phyloP scores from a whole-genome alignment of 1,284 basidiomycete species.

The Cutaneotrichosporon sp. region DNA sequence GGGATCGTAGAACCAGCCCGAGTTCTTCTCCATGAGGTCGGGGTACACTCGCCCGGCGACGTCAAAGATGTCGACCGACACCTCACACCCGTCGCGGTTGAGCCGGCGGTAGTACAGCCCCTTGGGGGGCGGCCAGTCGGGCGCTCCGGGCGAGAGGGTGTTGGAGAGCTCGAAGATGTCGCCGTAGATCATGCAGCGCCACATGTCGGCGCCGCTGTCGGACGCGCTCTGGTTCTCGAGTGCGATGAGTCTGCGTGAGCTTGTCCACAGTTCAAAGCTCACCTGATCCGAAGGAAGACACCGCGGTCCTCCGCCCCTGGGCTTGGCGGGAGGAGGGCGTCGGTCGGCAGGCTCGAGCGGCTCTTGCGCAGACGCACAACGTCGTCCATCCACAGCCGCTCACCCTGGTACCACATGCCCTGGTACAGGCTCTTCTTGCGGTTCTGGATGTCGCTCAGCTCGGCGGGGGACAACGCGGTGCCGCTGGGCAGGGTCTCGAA shows the following conservation, averaged over 20 bases:
- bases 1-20: constrained; percentile 15
- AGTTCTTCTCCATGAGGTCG: constrained; percentile 34
- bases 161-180: constrained; percentile 38
- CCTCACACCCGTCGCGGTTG: constrained; percentile 32
- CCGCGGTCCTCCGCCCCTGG: constrained; percentile 27
- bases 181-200: constrained; percentile 42
- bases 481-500: constrained; percentile 28
- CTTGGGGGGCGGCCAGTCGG: constrained; percentile 22
- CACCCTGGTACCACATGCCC: constrained; percentile 83
- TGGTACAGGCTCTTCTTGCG: constrained; percentile 55
- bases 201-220: constrained; percentile 13
- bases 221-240: constrained; percentile 1
- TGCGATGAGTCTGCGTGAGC: constrained; percentile 10
- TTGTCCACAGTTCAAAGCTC: constrained; percentile 1
- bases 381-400: constrained; percentile 84
- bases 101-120: constrained; percentile 36
- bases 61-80: constrained; percentile 44
- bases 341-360: constrained; percentile 31
- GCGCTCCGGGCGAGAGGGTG: not conserved
- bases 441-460: constrained; percentile 28
- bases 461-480: constrained; percentile 24
- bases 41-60: constrained; percentile 43
- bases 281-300: constrained; percentile 41
- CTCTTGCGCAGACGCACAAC: constrained; percentile 65
- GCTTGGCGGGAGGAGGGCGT: constrained; percentile 23